Conservation (phyloP, 2,329 filamentous ascomycete genomes). For the Erysiphe neolycopersici region DNA sequence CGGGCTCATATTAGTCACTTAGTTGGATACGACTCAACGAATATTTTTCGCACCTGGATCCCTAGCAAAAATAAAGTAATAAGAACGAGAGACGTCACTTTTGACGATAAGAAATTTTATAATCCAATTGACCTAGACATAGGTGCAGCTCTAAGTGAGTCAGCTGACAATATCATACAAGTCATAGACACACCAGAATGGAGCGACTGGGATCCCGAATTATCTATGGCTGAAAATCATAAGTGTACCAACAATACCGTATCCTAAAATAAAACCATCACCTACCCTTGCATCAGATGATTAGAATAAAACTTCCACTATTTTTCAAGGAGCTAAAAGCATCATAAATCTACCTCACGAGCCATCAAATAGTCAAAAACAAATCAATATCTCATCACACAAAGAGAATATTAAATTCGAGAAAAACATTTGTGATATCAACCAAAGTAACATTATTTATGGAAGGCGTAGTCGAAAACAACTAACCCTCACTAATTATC, state of each 20-base stretch:
- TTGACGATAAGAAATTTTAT: background rate
- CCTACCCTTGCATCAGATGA: no score
- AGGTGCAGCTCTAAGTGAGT: background rate
- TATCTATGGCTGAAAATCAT: background rate
- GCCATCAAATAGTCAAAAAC: no score
- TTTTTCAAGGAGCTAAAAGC: no score
- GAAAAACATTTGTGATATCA: background rate
- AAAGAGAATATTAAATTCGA: no score
- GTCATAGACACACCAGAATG: background rate
- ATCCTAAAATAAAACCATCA: no score
- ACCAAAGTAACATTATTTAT: background rate
- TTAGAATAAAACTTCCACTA: no score
- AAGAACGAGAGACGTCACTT: background rate
- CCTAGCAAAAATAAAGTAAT: background rate
- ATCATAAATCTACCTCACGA: no score
- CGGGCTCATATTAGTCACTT: no score
- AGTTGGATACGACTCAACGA: no score
- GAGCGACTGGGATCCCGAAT: background rate
- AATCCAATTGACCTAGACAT: background rate
- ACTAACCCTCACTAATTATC: background rate
- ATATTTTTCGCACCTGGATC: no score
- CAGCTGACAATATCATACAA: background rate
- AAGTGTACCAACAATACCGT: no score
- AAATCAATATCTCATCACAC: no score
- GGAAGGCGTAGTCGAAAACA: background rate